Evolutionary conservation across 331 rosid species (phyloP).

Genomic region (Rhamnella rubrinervis): DNA sequence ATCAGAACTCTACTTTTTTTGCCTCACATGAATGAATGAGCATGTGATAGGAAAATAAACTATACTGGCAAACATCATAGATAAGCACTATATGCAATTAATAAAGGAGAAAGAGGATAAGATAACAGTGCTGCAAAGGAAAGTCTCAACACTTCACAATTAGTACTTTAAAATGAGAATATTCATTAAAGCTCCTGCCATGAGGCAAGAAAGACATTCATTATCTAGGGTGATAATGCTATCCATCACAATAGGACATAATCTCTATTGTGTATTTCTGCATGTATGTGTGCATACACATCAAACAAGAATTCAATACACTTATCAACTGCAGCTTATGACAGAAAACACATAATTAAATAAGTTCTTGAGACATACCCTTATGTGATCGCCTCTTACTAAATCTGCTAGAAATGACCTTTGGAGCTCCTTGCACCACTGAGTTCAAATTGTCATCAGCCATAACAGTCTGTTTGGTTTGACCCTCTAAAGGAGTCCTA

Average conservation of each 20-base stretch:
- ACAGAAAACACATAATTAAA: conserved; percentile 6
- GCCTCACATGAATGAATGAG: no score
- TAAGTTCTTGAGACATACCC: conserved; percentile 53
- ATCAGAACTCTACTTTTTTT: no score
- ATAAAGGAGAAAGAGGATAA: neutral
- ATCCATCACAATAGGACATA: conserved; percentile 3
- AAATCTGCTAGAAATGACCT: conserved; percentile 52
- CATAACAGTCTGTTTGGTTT: conserved; percentile 37
- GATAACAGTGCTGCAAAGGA: neutral
- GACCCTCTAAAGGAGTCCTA: conserved; percentile 63
- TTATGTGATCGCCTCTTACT: conserved; percentile 56
- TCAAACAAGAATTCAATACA: neutral
- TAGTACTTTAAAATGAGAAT: neutral
- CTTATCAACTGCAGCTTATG: neutral
- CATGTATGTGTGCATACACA: neutral
- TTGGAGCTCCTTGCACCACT: conserved; percentile 37
- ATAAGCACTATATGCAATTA: neutral
- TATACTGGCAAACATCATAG: neutral
- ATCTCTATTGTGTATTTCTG: no score
- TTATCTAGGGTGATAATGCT: neutral
- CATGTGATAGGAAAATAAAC: no score
- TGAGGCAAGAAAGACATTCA: conserved; percentile 1
- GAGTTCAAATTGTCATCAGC: conserved; percentile 41
- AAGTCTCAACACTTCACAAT: neutral
- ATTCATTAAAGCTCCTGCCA: neutral